Percentiles rank a stretch among this genome's conserved stretches.
These are phyloP conservation scores for Basidiobolus meristosporus DNA, from an alignment of 371 early-diverging fungal species.

Conservation along the genomic window DNA sequence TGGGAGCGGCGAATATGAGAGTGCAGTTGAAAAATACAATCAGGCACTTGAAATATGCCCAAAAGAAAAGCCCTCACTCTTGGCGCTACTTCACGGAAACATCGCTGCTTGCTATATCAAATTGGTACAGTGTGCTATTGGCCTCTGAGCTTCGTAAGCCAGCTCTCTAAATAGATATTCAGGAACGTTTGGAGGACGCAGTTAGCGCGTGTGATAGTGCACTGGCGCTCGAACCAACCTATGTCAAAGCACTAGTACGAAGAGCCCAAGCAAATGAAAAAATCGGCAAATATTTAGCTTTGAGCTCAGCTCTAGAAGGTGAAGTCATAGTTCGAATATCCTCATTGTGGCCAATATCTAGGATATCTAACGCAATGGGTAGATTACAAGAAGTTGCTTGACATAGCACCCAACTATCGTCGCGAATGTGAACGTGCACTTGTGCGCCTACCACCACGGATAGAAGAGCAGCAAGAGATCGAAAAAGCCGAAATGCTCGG, in stretches of 20 bases:
- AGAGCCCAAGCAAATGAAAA: constrained; percentile 68
- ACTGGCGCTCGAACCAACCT: constrained; percentile 49
- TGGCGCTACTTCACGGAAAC: constrained; percentile 35
- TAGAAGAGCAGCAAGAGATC: constrained; percentile 25
- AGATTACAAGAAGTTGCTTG: background rate
- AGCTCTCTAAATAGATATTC: background rate
- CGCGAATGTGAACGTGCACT: constrained; percentile 14
- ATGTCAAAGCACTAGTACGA: constrained; percentile 64
- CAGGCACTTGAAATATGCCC: constrained; percentile 39
- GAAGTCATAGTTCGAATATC: too few relatives aligned
- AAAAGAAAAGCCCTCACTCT: constrained; percentile 10
- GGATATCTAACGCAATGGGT: background rate
- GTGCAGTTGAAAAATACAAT: constrained; percentile 31
- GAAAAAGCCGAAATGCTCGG: constrained; percentile 60
- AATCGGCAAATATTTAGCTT: constrained; percentile 19
- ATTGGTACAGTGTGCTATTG: constrained; percentile 11
- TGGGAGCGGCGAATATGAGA: constrained; percentile 18
- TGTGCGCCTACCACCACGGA: constrained; percentile 14
- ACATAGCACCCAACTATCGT: constrained; percentile 6
- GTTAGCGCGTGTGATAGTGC: constrained; percentile 31
- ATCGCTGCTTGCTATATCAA: constrained; percentile 50
- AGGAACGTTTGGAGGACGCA: constrained; percentile 25
- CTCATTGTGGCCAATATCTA: constrained; percentile 7
- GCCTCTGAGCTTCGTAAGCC: background rate
- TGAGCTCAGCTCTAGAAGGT: constrained; percentile 20